phyloP scores from a whole-genome alignment of 495 filamentous ascomycete species.

The Penicillium ochrochloron region DNA sequence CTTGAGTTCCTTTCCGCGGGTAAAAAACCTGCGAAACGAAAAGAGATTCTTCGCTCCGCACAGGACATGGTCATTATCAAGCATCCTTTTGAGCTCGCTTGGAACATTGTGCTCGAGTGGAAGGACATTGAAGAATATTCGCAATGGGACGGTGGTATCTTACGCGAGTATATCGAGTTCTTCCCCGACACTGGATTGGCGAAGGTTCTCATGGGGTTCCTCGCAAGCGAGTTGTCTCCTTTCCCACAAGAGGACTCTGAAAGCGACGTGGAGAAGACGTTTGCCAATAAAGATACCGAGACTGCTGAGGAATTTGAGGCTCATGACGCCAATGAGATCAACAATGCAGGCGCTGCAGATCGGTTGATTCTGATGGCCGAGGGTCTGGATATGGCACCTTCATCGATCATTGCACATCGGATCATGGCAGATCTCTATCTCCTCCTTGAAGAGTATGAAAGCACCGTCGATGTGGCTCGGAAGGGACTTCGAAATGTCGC shows the following conservation, averaged over 20 bases:
- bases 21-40: constrained; percentile 68
- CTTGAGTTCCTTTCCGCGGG: constrained; percentile 67
- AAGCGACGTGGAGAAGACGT: constrained; percentile 29
- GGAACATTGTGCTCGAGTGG: constrained; percentile 91
- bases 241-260: constrained; percentile 58
- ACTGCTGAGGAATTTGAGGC: constrained; percentile 21
- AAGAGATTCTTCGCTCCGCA: constrained; percentile 72
- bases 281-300: constrained; percentile 26
- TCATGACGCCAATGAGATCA: constrained; percentile 27
- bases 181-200: constrained; percentile 84
- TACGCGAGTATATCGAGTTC: constrained; percentile 78
- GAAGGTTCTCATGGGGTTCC: constrained; percentile 78
- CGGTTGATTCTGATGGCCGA: constrained; percentile 81
- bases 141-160: constrained; percentile 72
- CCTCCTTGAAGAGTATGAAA: constrained; percentile 84
- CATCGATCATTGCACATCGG: constrained; percentile 81
- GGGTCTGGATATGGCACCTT: constrained; percentile 68
- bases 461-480: constrained; percentile 75
- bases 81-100: constrained; percentile 87
- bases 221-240: constrained; percentile 83
- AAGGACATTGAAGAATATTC: constrained; percentile 72
- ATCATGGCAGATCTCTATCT: constrained; percentile 86
- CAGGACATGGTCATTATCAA: constrained; percentile 95
- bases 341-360: constrained; percentile 64
- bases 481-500: constrained; percentile 66